phyloP scores from a whole-genome alignment of 305 asterid species.

The Solanum hybrid region DNA sequence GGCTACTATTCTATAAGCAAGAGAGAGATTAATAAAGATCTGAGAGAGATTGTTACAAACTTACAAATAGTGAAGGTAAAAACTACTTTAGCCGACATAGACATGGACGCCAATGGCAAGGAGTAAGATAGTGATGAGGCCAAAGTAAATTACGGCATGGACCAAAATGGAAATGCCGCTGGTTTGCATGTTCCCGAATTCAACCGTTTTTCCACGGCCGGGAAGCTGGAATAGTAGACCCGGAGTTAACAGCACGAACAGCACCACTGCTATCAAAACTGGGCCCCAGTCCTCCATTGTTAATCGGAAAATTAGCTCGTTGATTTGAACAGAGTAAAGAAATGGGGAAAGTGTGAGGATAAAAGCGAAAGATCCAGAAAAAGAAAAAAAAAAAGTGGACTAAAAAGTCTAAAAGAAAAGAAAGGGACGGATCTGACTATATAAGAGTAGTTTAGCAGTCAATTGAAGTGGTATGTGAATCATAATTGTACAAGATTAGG shows the following conservation, averaged over 20 bases:
- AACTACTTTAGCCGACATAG: not conserved
- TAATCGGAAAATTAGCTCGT: not conserved
- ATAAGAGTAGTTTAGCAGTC: not conserved
- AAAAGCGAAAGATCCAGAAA: not conserved
- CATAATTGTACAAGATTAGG: not conserved
- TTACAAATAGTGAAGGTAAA: not conserved
- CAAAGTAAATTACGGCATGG: conserved; percentile 6
- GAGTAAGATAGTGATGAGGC: conserved; percentile 5
- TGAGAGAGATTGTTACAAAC: not conserved
- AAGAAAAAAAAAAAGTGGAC: not conserved
- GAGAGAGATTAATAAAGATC: not conserved
- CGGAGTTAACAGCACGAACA: conserved; percentile 5
- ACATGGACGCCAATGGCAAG: conserved; percentile 9
- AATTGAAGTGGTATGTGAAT: not conserved
- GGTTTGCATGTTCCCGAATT: conserved; percentile 9
- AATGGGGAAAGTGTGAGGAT: not conserved
- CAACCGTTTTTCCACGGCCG: not conserved
- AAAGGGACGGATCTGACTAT: not conserved
- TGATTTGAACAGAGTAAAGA: not conserved
- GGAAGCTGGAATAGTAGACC: conserved; percentile 11
- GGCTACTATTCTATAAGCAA: not conserved
- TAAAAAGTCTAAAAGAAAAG: not conserved
- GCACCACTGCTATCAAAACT: conserved; percentile 5
- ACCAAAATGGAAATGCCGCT: conserved; percentile 7
- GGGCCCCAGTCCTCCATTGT: conserved; percentile 10